Evolutionary conservation across 179 eudicot species (phyloP), one percentile per base, ranked within the genome.

Genomic region (Corrigiola litoralis): DNA sequence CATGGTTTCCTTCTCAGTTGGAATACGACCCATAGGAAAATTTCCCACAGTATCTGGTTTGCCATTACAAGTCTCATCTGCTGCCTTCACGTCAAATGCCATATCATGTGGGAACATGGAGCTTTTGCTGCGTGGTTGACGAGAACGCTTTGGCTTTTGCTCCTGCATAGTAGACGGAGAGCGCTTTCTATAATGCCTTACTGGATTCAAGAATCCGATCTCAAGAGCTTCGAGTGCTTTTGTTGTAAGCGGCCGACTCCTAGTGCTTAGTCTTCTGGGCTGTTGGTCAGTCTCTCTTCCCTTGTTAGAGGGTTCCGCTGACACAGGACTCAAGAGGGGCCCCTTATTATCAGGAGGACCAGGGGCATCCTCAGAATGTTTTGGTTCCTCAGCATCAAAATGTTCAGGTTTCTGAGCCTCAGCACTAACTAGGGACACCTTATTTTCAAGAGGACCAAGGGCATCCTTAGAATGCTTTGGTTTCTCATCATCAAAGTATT

Each of bases 151-250:
- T 50, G 72, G 46, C 69, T 68, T 79, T 56, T 34, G 68, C 42
- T 79, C 72, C 44, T 68, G 66, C 17, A 38, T 36, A 21, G 53
- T 36, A 17, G 77, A 23, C 6, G 80, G 23, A 42, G 63, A 55
- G 17, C 84, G 75, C 53, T 73, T 76, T 61, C 68, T 45, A 46
- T 51, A 40, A 9, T 54, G 58, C 71, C 73, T 58, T 4, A 61
- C 72, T 28, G 83, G 72, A 65, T 34, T 61, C 21, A 79, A 51
- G 66, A 82, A 72, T 17, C 81, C 82, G 36, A 72, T 44, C 71
- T 82, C 84, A 53, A 85, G 79, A 65, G 90, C 87, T 78, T 85
- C 90, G 38, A 82, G 72, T 24, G 82, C 87, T 66, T 72, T 85
- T 40, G 85, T 78, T 8, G 83, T 85, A 66, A 77, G 72, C 29